Percentiles rank a stretch among this genome's conserved stretches.
Evolutionary conservation across 176 grass and related monocot species (phyloP).

Genomic region (Oryza glumipatula): DNA sequence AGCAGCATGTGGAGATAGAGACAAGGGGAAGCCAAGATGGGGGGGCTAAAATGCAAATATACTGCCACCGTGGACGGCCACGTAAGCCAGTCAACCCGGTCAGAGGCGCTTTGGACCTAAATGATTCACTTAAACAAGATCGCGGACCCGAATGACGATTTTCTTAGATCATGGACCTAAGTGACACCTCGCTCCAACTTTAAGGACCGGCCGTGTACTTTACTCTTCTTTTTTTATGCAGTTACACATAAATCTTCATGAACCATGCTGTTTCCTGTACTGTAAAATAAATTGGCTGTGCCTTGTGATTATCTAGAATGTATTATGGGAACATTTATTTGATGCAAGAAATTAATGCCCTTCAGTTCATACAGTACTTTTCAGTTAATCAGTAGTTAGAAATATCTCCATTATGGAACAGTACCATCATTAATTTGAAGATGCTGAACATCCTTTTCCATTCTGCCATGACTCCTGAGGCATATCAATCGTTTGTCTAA

Average conservation of each 20-base stretch:
- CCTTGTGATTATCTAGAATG: constrained; percentile 7
- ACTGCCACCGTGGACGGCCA: too few species aligned
- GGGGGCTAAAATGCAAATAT: too few species aligned
- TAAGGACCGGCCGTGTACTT: too few species aligned
- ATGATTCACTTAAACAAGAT: too few species aligned
- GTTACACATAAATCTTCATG: background rate
- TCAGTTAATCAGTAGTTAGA: background rate
- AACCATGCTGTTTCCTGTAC: background rate
- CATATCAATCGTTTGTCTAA: background rate
- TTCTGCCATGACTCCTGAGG: background rate
- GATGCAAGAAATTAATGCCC: background rate
- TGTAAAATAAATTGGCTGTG: background rate
- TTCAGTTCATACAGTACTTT: background rate
- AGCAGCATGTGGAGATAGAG: too few species aligned
- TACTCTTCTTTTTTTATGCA: background rate
- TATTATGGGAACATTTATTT: background rate
- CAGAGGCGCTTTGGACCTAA: too few species aligned
- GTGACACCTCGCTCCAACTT: too few species aligned
- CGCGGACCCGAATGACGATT: too few species aligned
- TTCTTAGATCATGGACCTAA: too few species aligned
- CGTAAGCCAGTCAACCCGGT: too few species aligned
- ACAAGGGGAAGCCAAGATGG: too few species aligned
- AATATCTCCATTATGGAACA: background rate
- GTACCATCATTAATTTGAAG: constrained; percentile 16
- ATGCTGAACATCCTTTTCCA: background rate